phyloP scores from a whole-genome alignment of 2,329 filamentous ascomycete species.

The Cercospora berteroae region DNA sequence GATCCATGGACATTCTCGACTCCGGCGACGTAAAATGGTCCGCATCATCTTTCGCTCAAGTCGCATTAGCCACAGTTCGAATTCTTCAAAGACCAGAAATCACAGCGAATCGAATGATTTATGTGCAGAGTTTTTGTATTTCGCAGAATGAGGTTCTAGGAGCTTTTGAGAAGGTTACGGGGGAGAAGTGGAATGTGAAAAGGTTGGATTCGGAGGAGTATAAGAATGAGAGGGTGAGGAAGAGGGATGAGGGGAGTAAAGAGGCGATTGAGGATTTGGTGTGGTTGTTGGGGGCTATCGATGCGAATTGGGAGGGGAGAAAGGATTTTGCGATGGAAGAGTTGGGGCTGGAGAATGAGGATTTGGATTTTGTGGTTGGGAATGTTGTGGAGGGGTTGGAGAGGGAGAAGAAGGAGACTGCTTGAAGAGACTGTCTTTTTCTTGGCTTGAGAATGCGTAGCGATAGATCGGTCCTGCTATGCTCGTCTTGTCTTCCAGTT shows the following conservation, averaged over 20 bases:
- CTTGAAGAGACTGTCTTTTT: background rate
- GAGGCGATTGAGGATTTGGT: conserved; percentile 35
- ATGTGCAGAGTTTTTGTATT: conserved; percentile 57
- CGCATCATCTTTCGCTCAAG: conserved; percentile 51
- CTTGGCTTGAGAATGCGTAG: background rate
- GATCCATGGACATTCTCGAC: conserved; percentile 57
- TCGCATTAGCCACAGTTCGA: conserved; percentile 54
- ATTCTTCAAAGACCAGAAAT: conserved; percentile 51
- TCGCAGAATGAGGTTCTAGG: conserved; percentile 59
- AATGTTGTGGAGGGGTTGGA: conserved; percentile 31
- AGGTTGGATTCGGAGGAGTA: conserved; percentile 38
- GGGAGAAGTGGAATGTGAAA: conserved; percentile 51
- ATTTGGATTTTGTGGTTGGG: conserved; percentile 41
- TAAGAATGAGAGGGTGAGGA: conserved; percentile 35
- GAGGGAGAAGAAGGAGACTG: background rate
- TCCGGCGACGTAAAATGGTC: conserved; percentile 55
- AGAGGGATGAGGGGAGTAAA: conserved; percentile 40
- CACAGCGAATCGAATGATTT: conserved; percentile 60
- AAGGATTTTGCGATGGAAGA: conserved; percentile 44
- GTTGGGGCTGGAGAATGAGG: conserved; percentile 43
- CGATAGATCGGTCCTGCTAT: background rate
- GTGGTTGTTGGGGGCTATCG: conserved; percentile 33
- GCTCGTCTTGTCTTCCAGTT: background rate
- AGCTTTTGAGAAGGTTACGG: conserved; percentile 54
- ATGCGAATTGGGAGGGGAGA: conserved; percentile 35